Evolutionary conservation across 2,329 filamentous ascomycete genomes (phyloP), one percentile per base, ranked within the genome.

Genomic region (Fusarium continuum): DNA sequence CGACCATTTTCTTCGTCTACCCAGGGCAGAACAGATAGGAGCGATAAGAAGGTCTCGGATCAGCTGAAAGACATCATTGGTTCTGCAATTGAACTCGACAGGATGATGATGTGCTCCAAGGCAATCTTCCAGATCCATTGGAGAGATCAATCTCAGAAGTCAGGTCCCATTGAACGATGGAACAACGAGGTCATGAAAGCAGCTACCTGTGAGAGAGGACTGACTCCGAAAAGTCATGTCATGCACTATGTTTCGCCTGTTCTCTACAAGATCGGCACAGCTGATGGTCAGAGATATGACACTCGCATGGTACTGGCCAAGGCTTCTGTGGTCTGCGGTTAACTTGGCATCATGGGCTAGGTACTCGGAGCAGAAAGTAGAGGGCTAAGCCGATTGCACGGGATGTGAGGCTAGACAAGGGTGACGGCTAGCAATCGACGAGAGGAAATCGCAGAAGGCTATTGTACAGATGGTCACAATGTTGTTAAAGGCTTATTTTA

Each of bases 251-350:
- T 44, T 1, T 63, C 63, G 0, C 67, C 67, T 0, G 8, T 13
- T 5, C 45, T 69, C 2, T 13, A 3, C 29, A 68, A 65, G 17
- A 0, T 2, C 0, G 63, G 60, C 4, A 65, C 56, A 2, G 49
- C 56, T 1, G 45, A 65, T 14, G 66, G 63, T 1, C 43, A 55
- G 7, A 43, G 41, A 13, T 65, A 65, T 13, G 41, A 51, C 4
- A 20, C 3, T 2, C 0, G 0, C 0, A 48, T 46, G 23, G 5
- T 61, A 3, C 13, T 68, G 2, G 7, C 6, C 20, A 63, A 67
- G 14, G 57, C 44, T n/a, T 0, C 3, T 1, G 65, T 69, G n/a
- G 41, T 65, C 2, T 69, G 67, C n/a, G 10, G 61, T 6, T 69
- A 41, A 16, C 1, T 5, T 4, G 1, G 4, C 4, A 3, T 13